A percentile compares a stretch with the other conserved stretches of the same genome.
phyloP scores from a whole-genome alignment of 164 flowering plant species.

The Platanus orientalis region DNA sequence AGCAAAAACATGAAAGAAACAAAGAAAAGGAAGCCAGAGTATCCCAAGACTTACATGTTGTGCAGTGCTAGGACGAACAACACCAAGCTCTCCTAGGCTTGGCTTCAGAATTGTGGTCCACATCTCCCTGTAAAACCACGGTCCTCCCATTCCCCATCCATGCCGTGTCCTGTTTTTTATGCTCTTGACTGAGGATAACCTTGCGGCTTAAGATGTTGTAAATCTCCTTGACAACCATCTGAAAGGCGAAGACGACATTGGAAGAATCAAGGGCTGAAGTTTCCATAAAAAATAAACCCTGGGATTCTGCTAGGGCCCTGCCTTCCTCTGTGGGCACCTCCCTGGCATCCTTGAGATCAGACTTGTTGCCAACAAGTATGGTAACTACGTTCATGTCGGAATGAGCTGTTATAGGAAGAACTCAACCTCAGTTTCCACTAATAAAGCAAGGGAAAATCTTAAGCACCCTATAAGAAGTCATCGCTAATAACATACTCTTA shows the following conservation, averaged over 20 bases:
- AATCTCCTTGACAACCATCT: slow-evolving; percentile 66
- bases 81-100: slow-evolving; percentile 24
- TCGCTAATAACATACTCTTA: no score
- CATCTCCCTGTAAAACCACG: slow-evolving; percentile 39
- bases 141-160: slow-evolving; percentile 45
- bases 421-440: no score
- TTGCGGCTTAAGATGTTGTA: slow-evolving; percentile 63
- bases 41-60: no score
- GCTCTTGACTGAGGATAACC: slow-evolving; percentile 53
- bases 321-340: slow-evolving; percentile 66
- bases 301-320: slow-evolving; percentile 62
- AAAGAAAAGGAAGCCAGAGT: neutral
- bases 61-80: slow-evolving; percentile 28
- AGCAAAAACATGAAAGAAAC: neutral
- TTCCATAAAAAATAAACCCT: slow-evolving; percentile 70
- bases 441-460: no score
- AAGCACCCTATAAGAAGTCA: no score
- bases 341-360: slow-evolving; percentile 66
- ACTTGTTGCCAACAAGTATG: slow-evolving; percentile 72
- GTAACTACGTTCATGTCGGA: slow-evolving; percentile 82
- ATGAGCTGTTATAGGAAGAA: slow-evolving; percentile 42
- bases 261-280: slow-evolving; percentile 78
- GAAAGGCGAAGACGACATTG: slow-evolving; percentile 60
- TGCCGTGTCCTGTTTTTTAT: slow-evolving; percentile 35
- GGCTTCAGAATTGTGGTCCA: slow-evolving; percentile 16